Base-by-base conservation (phyloP, 1,284 basidiomycete genomes). In the Ustilago sp. region DNA sequence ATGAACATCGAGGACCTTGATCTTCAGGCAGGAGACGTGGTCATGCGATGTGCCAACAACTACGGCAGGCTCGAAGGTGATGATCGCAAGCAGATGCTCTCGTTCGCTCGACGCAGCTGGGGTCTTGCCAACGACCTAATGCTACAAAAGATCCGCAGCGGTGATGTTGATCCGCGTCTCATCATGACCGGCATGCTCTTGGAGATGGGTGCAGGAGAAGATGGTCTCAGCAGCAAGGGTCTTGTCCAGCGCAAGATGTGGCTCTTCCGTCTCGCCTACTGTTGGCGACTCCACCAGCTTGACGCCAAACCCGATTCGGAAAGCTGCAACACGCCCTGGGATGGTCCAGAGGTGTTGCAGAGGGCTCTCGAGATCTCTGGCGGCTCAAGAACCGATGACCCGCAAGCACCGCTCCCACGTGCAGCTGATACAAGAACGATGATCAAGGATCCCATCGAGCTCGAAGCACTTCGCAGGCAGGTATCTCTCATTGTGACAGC, bases 71-170 rank as follows among this genome's bases (percentile, higher is more conserved):
- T 80, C 31, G 71, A 73, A 23, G 72, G 76, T 13, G 64, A 77
- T 6, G 77, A 79, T 41, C 77, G 77, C 38, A 71, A 67, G 51
- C 68, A 69, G 56, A 76, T 75, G 75, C 63, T 81, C 32, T 60
- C 63, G 9, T 80, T 81, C 57, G 80, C 77, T 1, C 69, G 80
- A n/a, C 68, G 80, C 34, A 74, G 75, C 41, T 80, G 76, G 77
- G 64, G 74, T n/a, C 58, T 77, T 7, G 71, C 78, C 45, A 74
- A 76, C 63, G 70, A 79, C 36, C 58, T 80, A 12, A 74, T 81
- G 66, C 67, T 81, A 7, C 66, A 68, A 63, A 74, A 75, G 63
- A 74, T 81, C 31, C 57, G 68, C 36, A 63, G 68, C 34, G 80
- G 80, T 41, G 78, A 76, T 2, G 74, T 81, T 17, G 80, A 81